A percentile compares a stretch with the other conserved stretches of the same genome.
phyloP scores from a whole-genome alignment of 129 eudicot species.

The Saussurea involucrata region DNA sequence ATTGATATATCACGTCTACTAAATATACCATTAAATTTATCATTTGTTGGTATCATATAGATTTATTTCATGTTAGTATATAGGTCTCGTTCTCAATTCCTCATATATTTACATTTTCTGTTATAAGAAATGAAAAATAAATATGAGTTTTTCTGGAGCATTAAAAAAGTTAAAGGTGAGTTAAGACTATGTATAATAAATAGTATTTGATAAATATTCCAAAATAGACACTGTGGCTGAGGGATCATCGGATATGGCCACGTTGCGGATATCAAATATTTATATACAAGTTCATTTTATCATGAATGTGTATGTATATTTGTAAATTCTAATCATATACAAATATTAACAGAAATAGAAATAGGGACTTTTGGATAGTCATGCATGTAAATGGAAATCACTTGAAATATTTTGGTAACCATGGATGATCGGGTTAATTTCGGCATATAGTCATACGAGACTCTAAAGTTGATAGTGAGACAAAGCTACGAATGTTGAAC shows the following conservation, averaged over 20 bases:
- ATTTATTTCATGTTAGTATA: background rate
- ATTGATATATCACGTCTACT: too few species aligned
- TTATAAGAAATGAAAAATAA: background rate
- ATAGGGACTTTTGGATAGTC: background rate
- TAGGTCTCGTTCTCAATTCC: background rate
- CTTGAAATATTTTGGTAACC: background rate
- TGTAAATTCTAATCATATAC: background rate
- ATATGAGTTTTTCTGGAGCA: background rate
- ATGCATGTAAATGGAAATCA: background rate
- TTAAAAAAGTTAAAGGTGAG: background rate
- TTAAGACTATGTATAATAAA: background rate
- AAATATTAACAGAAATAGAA: background rate
- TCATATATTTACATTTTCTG: background rate
- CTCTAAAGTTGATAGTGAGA: background rate
- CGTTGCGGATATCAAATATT: background rate
- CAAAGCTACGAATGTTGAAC: background rate
- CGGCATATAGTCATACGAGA: background rate
- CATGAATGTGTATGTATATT: background rate
- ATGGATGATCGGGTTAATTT: background rate
- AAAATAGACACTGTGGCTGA: background rate
- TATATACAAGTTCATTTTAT: background rate
- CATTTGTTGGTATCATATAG: background rate
- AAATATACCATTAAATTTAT: background rate
- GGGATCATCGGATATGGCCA: background rate
- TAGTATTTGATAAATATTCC: background rate